Base-by-base conservation (phyloP, 148 eudicot genomes). In the Diospyros kaki region DNA sequence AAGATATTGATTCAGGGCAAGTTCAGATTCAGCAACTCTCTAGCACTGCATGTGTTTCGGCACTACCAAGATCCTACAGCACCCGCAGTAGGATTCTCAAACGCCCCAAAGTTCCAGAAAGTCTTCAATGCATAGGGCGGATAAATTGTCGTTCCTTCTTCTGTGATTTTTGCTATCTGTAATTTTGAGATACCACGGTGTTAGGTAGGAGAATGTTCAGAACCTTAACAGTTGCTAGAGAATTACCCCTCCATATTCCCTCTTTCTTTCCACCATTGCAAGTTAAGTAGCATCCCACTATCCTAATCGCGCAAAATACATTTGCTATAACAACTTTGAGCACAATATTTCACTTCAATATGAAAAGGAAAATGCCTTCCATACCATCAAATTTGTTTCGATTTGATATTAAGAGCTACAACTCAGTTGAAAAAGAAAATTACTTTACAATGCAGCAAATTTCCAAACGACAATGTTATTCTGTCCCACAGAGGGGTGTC, bases 41-140 rank as follows among this genome's bases (percentile, higher is more conserved):
- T 28, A 59, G 51, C 1, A 9, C 59, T 14, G 50, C 68, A 51
- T 58, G 39, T 18, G 42, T 62, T 76, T 58, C 53, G 44, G 41
- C n/a, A 44, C 80, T 86, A 93, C 98, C 96, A 90, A n/a, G 98
- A 93, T 11, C 96, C 98, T 74, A 86, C 92, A 51, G 89, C 98
- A 77, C 87, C 88, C 7, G 80, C 88, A 55, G 96, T 83, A 45
- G 98, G 98, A 76, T 91, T 91, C 82, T 87, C 69, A 78, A 89
- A 93, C 48, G 98, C 93, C 50, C 82, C 43, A 40, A 79, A 87
- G 59, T 88, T 89, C 98, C 98, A 93, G 78, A 65, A 73, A 48
- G 96, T 93, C 90, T 87, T 93, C 86, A 93, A 71, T 7, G 96
- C 80, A 76, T 93, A 93, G 10, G 98, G 93, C 68, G 84, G 86